Percentiles rank a stretch among this genome's conserved stretches.
phyloP scores from a whole-genome alignment of 2,329 filamentous ascomycete species.

The Beauveria sp. region DNA sequence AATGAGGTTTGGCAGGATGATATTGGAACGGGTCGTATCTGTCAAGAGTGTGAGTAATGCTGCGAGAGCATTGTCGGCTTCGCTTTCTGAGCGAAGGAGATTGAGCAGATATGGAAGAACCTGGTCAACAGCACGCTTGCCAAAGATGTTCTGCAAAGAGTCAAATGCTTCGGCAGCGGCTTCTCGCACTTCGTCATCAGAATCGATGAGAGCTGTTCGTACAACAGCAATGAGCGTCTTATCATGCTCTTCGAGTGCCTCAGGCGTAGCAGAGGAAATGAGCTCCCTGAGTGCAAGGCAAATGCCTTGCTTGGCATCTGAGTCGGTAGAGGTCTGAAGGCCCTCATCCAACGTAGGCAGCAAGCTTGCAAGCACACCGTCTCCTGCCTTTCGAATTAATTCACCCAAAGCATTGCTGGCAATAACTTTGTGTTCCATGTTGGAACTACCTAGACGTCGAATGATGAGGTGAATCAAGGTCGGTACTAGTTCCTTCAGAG shows the following conservation, averaged over 20 bases:
- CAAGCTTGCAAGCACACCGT: slow-evolving; percentile 80
- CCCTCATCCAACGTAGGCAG: slow-evolving; percentile 90
- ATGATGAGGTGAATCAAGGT: slow-evolving; percentile 94
- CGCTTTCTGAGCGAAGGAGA: slow-evolving; percentile 75
- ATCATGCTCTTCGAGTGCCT: slow-evolving; percentile 88
- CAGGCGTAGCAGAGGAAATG: slow-evolving; percentile 78
- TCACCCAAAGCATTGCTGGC: slow-evolving; percentile 95
- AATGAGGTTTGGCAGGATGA: slow-evolving; percentile 92
- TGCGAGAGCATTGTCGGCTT: slow-evolving; percentile 86
- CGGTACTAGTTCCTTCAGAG: slow-evolving; percentile 89
- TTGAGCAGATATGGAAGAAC: slow-evolving; percentile 88
- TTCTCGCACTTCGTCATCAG: slow-evolving; percentile 82
- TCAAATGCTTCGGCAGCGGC: slow-evolving; percentile 97
- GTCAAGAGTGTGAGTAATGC: slow-evolving; percentile 91
- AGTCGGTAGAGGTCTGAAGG: slow-evolving; percentile 78
- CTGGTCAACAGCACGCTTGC: slow-evolving; percentile 91
- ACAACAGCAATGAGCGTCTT: slow-evolving; percentile 93
- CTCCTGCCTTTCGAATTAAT: slow-evolving; percentile 92
- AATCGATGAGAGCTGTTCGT: slow-evolving; percentile 83
- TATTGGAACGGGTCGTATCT: slow-evolving; percentile 87
- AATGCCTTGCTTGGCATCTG: slow-evolving; percentile 92
- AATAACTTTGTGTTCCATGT: slow-evolving; percentile 98
- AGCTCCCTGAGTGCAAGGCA: slow-evolving; percentile 93
- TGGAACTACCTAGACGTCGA: slow-evolving; percentile 83
- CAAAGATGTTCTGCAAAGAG: slow-evolving; percentile 83